Percentiles rank a stretch among this genome's conserved stretches.
phyloP scores from a whole-genome alignment of 1,284 basidiomycete genomes.

The Lignosus rhinocerotis region DNA sequence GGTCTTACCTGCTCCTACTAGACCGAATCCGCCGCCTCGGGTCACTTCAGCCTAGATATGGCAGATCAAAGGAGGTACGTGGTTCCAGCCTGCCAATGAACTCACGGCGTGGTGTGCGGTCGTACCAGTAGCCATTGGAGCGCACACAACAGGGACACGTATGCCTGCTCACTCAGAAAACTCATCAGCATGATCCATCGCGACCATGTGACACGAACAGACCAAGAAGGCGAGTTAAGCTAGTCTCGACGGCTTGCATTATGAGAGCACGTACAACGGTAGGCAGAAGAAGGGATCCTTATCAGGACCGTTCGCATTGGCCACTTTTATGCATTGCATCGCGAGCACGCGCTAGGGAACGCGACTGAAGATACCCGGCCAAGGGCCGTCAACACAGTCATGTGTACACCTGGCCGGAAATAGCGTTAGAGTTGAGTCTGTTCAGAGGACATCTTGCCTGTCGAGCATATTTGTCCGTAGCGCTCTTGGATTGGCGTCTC shows the following conservation, averaged over 20 bases:
- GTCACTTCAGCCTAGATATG: constrained; percentile 46
- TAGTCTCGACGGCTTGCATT: not conserved
- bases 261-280: not conserved
- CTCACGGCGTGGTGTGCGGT: constrained; percentile 60
- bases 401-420: too few relatives aligned
- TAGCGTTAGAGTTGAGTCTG: too few relatives aligned
- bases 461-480: too few relatives aligned
- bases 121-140: constrained; percentile 69
- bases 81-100: not conserved
- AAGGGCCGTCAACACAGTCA: too few relatives aligned
- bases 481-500: too few relatives aligned
- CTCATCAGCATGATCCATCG: not conserved
- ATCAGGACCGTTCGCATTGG: too few relatives aligned
- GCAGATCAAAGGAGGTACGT: not conserved
- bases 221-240: not conserved
- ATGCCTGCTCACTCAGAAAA: constrained; percentile 27
- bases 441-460: too few relatives aligned
- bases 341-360: too few relatives aligned
- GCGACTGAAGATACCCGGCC: too few relatives aligned
- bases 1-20: constrained; percentile 55
- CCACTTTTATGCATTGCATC: too few relatives aligned
- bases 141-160: constrained; percentile 58
- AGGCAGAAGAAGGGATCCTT: too few relatives aligned
- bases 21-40: constrained; percentile 70
- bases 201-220: not conserved